These are phyloP conservation scores for Diaporthe sp. DNA, from an alignment of 2,329 filamentous ascomycete species.

Conservation along the genomic window DNA sequence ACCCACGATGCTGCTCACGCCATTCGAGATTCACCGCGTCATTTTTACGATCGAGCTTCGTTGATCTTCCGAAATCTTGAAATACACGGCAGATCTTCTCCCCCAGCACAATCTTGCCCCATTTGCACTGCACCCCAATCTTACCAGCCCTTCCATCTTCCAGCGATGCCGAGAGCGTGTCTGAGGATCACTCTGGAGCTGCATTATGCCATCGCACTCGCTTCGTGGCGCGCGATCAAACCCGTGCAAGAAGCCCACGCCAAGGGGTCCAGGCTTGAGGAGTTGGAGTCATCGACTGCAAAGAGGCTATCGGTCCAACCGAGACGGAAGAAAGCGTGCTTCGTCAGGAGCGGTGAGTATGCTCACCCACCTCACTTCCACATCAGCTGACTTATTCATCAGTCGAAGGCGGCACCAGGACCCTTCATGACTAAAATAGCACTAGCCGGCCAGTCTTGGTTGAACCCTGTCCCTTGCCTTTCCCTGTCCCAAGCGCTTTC, in stretches of 20 bases:
- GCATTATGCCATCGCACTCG: background rate
- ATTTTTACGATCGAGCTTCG: constrained; percentile 21
- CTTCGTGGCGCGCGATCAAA: background rate
- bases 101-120: background rate
- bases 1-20: constrained; percentile 7
- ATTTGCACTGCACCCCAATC: constrained; percentile 19
- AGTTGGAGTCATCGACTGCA: background rate
- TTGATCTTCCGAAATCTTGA: constrained; percentile 33
- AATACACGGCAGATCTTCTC: constrained; percentile 18
- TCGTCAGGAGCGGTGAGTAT: constrained; percentile 9
- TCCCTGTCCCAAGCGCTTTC: background rate
- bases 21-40: constrained; percentile 13
- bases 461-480: constrained; percentile 15
- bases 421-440: constrained; percentile 27
- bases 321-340: constrained; percentile 22
- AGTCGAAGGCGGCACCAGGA: background rate
- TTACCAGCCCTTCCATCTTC: background rate
- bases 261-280: background rate
- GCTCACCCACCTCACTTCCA: constrained; percentile 2
- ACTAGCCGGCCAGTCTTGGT: background rate
- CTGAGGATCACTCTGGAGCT: constrained; percentile 2
- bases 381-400: background rate
- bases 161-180: background rate
- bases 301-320: background rate
- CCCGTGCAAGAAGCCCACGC: background rate